A percentile compares a stretch with the other conserved stretches of the same genome.
phyloP scores from a whole-genome alignment of 331 rosid species.

The Spiraea crenata region DNA sequence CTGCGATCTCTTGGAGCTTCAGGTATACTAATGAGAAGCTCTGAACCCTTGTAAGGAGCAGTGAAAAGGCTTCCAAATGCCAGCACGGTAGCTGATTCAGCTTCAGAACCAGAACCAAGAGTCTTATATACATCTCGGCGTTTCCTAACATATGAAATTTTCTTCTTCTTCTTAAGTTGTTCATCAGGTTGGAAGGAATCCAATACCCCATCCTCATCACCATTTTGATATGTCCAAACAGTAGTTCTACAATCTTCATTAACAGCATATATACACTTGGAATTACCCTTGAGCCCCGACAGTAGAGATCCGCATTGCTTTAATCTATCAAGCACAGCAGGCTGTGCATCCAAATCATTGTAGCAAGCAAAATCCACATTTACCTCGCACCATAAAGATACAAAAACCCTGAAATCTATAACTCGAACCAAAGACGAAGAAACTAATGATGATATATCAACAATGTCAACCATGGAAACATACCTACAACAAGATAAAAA shows the following conservation, averaged over 20 bases:
- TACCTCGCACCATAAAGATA: constrained; percentile 68
- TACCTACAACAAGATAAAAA: constrained; percentile 47
- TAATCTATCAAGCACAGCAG: constrained; percentile 40
- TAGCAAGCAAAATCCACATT: constrained; percentile 53
- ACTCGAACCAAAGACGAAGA: constrained; percentile 56
- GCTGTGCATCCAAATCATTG: constrained; percentile 33
- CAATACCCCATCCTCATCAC: constrained; percentile 49
- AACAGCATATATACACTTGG: constrained; percentile 66
- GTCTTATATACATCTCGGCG: constrained; percentile 55
- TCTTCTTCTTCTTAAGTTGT: constrained; percentile 69
- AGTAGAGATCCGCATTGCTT: constrained; percentile 66
- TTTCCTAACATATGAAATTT: constrained; percentile 57
- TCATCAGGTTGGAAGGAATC: constrained; percentile 87
- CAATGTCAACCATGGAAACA: constrained; percentile 71
- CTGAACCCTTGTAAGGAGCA: constrained; percentile 70
- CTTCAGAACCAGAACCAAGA: constrained; percentile 73
- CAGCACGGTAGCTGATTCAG: constrained; percentile 61
- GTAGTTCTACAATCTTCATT: constrained; percentile 81
- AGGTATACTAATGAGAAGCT: constrained; percentile 58
- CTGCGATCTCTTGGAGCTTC: constrained; percentile 54
- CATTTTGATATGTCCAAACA: constrained; percentile 77
- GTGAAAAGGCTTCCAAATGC: constrained; percentile 96
- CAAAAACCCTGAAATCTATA: constrained; percentile 79
- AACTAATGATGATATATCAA: constrained; percentile 63
- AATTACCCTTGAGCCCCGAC: constrained; percentile 52